Base-by-base conservation (phyloP, 2,329 filamentous ascomycete species). In the Hawksworthiomyces lignivorus region DNA sequence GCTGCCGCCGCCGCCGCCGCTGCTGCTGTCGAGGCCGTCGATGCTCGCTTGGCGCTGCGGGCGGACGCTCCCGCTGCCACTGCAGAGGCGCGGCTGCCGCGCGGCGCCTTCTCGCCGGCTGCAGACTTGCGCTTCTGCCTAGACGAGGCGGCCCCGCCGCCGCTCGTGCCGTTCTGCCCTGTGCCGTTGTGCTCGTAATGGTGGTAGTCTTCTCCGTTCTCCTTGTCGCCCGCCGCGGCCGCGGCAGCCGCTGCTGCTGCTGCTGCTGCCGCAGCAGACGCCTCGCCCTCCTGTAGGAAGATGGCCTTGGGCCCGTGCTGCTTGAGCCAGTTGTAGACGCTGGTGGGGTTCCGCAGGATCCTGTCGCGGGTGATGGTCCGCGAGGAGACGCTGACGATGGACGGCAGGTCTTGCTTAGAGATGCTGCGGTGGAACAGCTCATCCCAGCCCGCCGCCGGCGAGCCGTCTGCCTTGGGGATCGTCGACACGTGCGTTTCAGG, bases 271-370 rank as follows among this genome's bases (percentile, higher is more conserved):
- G 58, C 38, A 14, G 56, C 52, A 1, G 53, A 58, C 22, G 63
- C 62, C 53, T 82, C 79, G 43, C 80, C 77, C 54, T 88, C 85
- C 59, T 94, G 84, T 17, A 94, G 66, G 65, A 94, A 89, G 11
- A 50, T 47, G 36, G 88, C 81, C 60, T 90, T 82, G 4, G 88
- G 85, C 45, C 87, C 82, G 61, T 95, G 75, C 57, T 87, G 81
- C 48, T 87, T 77, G 11, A 98, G 75, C 92, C 92, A 98, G 61
- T 94, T 96, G 66, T 94, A 94, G 4, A 95, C 89, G 45, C 86
- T 94, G 31, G 87, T 85, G 0, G 89, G 88, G 59, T 97, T 97
- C 39, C 76, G 76, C 19, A 87, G 62, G 21, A 73, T 70, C 37
- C 73, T 57, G 63, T 72, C 62, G 68, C 73, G 45, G 48, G 64